A percentile compares a stretch with the other conserved stretches of the same genome.
phyloP scores from a whole-genome alignment of 768 basidiomycete genomes.

The Suillus alpinus region DNA sequence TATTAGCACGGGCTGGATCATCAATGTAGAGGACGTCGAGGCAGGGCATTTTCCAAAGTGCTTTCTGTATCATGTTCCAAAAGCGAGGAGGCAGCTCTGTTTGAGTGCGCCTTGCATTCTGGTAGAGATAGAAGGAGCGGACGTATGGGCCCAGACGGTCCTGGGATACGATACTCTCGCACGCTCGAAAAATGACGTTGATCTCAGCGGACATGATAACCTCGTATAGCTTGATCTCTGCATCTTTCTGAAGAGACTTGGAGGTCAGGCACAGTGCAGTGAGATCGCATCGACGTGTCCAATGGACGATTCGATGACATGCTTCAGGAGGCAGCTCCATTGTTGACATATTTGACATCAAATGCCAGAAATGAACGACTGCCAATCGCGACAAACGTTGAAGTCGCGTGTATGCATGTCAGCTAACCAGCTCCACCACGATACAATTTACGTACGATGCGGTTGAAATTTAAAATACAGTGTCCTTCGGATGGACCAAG shows the following conservation, averaged over 20 bases:
- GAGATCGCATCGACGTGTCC: slow-evolving; percentile 37
- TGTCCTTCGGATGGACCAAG: neutral
- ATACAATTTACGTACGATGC: slow-evolving; percentile 5
- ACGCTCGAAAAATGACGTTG: slow-evolving; percentile 34
- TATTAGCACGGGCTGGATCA: slow-evolving; percentile 36
- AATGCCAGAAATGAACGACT: neutral
- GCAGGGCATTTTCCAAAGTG: slow-evolving; percentile 41
- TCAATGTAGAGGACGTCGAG: slow-evolving; percentile 43
- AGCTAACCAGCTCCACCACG: neutral
- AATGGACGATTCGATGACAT: slow-evolving; percentile 38
- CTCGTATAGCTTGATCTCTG: slow-evolving; percentile 47
- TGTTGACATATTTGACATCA: slow-evolving; percentile 16
- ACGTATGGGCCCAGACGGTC: slow-evolving; percentile 41
- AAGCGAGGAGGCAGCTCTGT: slow-evolving; percentile 32
- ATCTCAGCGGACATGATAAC: slow-evolving; percentile 38
- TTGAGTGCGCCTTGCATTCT: slow-evolving; percentile 27
- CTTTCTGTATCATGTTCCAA: slow-evolving; percentile 43
- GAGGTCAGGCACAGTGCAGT: slow-evolving; percentile 41
- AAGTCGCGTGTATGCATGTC: slow-evolving; percentile 3
- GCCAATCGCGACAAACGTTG: slow-evolving; percentile 4
- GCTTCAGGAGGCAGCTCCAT: slow-evolving; percentile 41
- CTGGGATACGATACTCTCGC: slow-evolving; percentile 34
- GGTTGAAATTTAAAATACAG: neutral
- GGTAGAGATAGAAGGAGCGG: slow-evolving; percentile 40
- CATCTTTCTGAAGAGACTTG: slow-evolving; percentile 46